Evolutionary conservation across 768 basidiomycete genomes (phyloP).

Genomic region (Tulasnella sp.): DNA sequence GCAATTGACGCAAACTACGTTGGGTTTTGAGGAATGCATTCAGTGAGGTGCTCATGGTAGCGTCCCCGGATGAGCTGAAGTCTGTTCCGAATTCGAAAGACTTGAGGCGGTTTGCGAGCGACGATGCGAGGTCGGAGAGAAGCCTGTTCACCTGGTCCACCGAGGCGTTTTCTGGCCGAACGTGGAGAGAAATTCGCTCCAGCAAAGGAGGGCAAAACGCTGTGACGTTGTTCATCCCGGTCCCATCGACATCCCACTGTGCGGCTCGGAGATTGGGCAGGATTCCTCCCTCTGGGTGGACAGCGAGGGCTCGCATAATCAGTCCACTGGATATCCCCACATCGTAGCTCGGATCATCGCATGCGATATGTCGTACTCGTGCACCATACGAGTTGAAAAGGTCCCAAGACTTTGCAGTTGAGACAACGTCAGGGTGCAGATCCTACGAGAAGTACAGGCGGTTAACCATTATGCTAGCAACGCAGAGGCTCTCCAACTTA

Average conservation of each 20-base stretch:
- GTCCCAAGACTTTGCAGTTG: background rate
- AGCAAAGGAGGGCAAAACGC: background rate
- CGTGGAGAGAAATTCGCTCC: background rate
- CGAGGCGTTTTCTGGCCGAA: background rate
- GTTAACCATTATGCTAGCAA: background rate
- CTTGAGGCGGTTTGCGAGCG: background rate
- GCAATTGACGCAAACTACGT: background rate
- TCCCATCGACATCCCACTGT: background rate
- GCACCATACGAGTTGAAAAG: background rate
- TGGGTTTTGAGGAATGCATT: background rate
- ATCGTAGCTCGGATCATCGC: background rate
- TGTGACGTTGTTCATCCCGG: background rate
- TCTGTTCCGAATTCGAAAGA: background rate
- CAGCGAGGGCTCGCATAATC: background rate
- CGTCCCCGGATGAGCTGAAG: too few relatives aligned
- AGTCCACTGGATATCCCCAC: background rate
- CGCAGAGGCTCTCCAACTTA: background rate
- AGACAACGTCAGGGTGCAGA: background rate
- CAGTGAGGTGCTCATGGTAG: background rate
- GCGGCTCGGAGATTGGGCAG: background rate
- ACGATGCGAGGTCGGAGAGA: background rate
- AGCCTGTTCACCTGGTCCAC: background rate
- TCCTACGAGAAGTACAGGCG: background rate
- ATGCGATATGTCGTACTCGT: background rate
- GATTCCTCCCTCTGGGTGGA: background rate